Evolutionary conservation across 1,139 yeast genomes (phyloP), one percentile per base, ranked within the genome.

Genomic region (Blastobotrys persicus): DNA sequence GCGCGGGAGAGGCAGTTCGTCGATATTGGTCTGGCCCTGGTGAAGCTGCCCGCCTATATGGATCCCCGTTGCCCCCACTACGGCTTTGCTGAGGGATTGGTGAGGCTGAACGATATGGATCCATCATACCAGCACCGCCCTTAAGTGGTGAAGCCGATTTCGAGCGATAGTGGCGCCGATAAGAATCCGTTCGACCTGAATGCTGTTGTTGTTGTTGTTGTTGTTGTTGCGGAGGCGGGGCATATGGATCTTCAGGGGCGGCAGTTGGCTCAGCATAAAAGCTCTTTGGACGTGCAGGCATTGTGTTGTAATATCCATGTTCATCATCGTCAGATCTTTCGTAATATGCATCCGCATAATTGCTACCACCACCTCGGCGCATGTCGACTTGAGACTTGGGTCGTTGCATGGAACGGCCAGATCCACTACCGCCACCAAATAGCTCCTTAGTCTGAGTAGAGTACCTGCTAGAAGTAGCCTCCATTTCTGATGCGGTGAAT

Each of bases 401-500:
- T 14, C 59, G 47, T 31, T 41, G 45, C 54, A 48, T 50, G 7
- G 41, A 18, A 18, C 26, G 41, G 12, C 28, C 19, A 34, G 13
- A 7, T 12, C 23, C 33, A 49, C 28, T 49, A 55, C 47, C 44
- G 39, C n/a, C 45, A 2, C 49, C 55, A 46, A 64, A 64, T 59
- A 66, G 50, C 41, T 62, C 65, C 43, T 57, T 54, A 2, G 68
- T 65, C 51, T 62, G 66, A 26, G 51, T 46, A 11, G 60, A 46
- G 51, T 63, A 66, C 42, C 51, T 55, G 41, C 52, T 52, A 14
- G 63, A 58, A 3, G 69, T 60, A 31, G 61, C 55, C 26, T 63
- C 57, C 70, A 67, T 67, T 31, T 65, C 67, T 2, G 55, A 59
- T 11, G 70, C 62, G 5, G 69, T 64, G 45, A 64, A 63, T 11